These are phyloP conservation scores for Boletus rufocinnamomeus DNA, from an alignment of 768 basidiomycete genomes.

Conservation along the genomic window DNA sequence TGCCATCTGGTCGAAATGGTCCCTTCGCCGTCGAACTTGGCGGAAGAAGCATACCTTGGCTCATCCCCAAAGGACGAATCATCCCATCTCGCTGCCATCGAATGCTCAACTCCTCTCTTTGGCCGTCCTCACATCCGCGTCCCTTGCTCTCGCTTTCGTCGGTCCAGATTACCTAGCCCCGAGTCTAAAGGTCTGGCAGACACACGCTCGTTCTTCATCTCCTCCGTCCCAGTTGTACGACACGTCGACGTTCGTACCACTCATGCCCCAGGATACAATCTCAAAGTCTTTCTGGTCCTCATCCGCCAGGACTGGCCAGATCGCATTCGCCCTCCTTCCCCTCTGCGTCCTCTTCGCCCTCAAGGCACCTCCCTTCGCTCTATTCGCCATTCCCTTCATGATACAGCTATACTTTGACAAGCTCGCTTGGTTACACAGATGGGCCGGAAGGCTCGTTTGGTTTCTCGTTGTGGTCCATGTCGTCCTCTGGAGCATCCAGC, in stretches of 20 bases:
- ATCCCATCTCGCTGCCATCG: conserved; percentile 51
- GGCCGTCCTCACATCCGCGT: conserved; percentile 42
- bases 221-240: conserved; percentile 35
- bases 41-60: conserved; percentile 47
- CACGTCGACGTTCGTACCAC: conserved; percentile 38
- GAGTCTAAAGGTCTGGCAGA: conserved; percentile 45
- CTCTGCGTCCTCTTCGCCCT: conserved; percentile 70
- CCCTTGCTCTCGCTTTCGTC: conserved; percentile 51
- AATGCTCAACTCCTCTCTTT: conserved; percentile 63
- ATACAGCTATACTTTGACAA: conserved; percentile 76
- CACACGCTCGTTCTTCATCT: conserved; percentile 24
- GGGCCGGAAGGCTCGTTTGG: conserved; percentile 73
- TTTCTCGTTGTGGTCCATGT: conserved; percentile 61
- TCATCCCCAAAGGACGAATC: conserved; percentile 34
- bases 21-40: conserved; percentile 59
- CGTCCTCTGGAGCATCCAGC: conserved; percentile 67
- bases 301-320: conserved; percentile 64
- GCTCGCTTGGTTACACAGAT: conserved; percentile 68
- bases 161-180: conserved; percentile 73
- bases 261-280: conserved; percentile 59
- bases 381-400: conserved; percentile 63
- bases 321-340: conserved; percentile 72
- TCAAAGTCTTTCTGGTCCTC: conserved; percentile 71
- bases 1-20: conserved; percentile 60
- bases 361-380: conserved; percentile 70